These are phyloP conservation scores for Talaromyces verruculosus DNA, from an alignment of 2,329 filamentous ascomycete species.

Conservation along the genomic window DNA sequence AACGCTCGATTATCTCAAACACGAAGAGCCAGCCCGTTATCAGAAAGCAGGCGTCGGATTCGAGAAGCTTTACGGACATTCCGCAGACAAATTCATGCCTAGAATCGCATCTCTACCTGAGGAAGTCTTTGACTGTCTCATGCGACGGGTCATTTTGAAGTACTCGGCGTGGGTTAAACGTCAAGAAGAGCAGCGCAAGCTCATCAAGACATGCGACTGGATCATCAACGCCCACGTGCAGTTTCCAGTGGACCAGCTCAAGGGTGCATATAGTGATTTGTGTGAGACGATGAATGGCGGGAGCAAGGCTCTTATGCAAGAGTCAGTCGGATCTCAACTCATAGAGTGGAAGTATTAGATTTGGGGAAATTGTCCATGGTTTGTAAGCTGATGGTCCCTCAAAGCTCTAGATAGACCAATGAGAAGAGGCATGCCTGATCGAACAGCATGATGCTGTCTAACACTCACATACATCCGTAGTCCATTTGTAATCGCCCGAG, in stretches of 20 bases:
- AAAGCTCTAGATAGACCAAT: not conserved
- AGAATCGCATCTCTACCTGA: slow-evolving; percentile 1
- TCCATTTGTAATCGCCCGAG: not conserved
- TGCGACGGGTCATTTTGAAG: not conserved
- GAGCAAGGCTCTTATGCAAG: not conserved
- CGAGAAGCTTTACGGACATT: not conserved
- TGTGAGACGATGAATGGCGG: not conserved
- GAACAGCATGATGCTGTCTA: not conserved
- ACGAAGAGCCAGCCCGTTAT: not conserved
- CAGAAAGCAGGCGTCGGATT: not conserved
- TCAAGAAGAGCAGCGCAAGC: not conserved
- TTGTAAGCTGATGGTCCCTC: not conserved
- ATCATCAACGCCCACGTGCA: not conserved
- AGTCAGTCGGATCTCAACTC: not conserved
- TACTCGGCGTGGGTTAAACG: not conserved
- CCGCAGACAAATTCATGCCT: not conserved
- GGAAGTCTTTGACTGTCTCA: not conserved
- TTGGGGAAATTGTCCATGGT: not conserved
- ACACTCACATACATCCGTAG: not conserved
- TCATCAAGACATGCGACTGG: slow-evolving; percentile 7
- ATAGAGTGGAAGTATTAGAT: not conserved
- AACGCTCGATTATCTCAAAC: not conserved
- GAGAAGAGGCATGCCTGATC: not conserved
- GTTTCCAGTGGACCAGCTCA: not conserved
- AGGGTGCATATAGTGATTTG: not conserved